Evolutionary conservation across 2,329 filamentous ascomycete species (phyloP).

Genomic region (Clonostachys solani): DNA sequence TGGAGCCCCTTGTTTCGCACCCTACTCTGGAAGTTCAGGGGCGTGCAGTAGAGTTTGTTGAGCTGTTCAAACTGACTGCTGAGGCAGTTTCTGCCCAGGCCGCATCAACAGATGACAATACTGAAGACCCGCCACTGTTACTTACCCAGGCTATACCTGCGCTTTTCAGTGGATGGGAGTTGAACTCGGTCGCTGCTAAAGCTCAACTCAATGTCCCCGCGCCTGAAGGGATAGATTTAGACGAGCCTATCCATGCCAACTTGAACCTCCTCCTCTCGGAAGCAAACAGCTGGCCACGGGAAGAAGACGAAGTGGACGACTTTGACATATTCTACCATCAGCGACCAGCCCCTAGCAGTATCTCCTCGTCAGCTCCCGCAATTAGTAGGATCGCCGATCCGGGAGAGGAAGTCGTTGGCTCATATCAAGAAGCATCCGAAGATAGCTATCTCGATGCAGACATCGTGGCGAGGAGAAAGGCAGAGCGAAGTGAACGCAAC

Average conservation of each 20-base stretch:
- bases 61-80: constrained; percentile 79
- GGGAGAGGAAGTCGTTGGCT: constrained; percentile 41
- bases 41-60: constrained; percentile 85
- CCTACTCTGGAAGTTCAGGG: constrained; percentile 94
- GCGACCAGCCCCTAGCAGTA: constrained; percentile 42
- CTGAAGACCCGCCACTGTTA: constrained; percentile 72
- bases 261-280: constrained; percentile 63
- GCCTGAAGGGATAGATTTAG: constrained; percentile 71
- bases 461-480: constrained; percentile 68
- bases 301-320: constrained; percentile 54
- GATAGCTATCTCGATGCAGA: constrained; percentile 69
- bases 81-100: constrained; percentile 73
- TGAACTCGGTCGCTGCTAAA: constrained; percentile 82
- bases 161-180: constrained; percentile 78
- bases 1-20: constrained; percentile 76
- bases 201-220: constrained; percentile 85
- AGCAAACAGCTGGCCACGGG: constrained; percentile 43
- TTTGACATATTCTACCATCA: constrained; percentile 66
- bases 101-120: constrained; percentile 43
- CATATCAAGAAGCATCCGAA: constrained; percentile 56
- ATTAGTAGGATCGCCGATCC: constrained; percentile 48
- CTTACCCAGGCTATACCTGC: constrained; percentile 88
- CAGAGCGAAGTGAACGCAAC: constrained; percentile 76
- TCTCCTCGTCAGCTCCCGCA: constrained; percentile 48
- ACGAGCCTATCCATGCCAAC: constrained; percentile 76